phyloP scores from a whole-genome alignment of 2,329 filamentous ascomycete genomes.

The Thelonectria blattea region DNA sequence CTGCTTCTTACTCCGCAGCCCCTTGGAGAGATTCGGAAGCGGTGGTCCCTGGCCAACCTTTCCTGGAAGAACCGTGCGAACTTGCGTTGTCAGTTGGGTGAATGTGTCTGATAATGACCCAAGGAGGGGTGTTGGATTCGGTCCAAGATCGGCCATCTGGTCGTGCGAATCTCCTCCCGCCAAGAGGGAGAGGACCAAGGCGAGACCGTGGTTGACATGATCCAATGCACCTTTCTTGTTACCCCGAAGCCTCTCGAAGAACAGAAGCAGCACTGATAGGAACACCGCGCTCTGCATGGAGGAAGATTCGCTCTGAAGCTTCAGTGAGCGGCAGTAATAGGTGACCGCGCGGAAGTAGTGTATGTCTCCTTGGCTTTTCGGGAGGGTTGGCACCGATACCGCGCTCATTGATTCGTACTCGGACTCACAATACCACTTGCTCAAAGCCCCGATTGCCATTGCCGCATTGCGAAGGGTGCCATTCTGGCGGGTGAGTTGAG shows the following conservation, averaged over 20 bases:
- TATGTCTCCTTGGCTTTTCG: background rate
- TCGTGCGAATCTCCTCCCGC: conserved; percentile 30
- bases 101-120: conserved; percentile 28
- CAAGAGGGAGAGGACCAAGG: conserved; percentile 42
- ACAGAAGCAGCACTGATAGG: conserved; percentile 41
- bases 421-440: conserved; percentile 21
- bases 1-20: conserved; percentile 21
- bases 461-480: conserved; percentile 40
- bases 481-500: conserved; percentile 40
- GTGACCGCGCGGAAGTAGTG: conserved; percentile 43
- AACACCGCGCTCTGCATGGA: conserved; percentile 41
- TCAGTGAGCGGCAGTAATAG: conserved; percentile 45
- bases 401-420: background rate
- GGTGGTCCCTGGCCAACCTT: conserved; percentile 14
- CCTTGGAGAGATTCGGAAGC: conserved; percentile 30
- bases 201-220: conserved; percentile 46
- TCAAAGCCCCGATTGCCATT: conserved; percentile 41
- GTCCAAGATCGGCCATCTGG: conserved; percentile 21
- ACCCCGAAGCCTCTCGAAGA: conserved; percentile 42
- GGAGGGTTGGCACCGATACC: background rate
- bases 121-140: conserved; percentile 32
- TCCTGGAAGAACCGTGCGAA: conserved; percentile 23
- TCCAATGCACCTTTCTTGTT: conserved; percentile 41
- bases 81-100: conserved; percentile 20
- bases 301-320: conserved; percentile 34